Percentiles rank a stretch among this genome's conserved stretches.
Conservation (phyloP, 108 stramenopile species). For the Cylindrotheca closterium region DNA sequence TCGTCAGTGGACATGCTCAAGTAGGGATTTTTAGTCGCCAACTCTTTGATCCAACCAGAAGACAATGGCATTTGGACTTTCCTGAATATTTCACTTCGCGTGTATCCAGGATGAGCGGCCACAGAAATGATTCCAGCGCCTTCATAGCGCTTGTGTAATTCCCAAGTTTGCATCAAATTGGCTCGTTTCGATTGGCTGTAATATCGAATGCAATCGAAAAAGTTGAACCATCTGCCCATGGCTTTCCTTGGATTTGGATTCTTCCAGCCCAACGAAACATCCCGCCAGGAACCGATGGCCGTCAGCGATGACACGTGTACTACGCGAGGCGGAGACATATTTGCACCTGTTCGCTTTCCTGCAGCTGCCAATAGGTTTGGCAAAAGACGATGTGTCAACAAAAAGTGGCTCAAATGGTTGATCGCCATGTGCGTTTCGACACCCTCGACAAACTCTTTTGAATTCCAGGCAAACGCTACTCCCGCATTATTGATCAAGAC, state of each 20-base stretch:
- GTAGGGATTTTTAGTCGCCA: background rate
- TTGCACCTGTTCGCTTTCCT: background rate
- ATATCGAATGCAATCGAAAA: too few species aligned
- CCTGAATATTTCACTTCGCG: conserved; percentile 1
- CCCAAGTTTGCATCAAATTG: conserved; percentile 8
- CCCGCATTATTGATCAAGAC: conserved; percentile 23
- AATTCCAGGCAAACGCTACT: background rate
- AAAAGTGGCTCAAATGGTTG: conserved; percentile 18
- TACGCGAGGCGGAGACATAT: too few species aligned
- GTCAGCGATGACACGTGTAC: conserved; percentile 17
- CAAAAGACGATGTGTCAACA: conserved; percentile 13
- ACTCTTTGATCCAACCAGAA: background rate
- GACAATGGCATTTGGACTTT: too few species aligned
- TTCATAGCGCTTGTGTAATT: conserved; percentile 3
- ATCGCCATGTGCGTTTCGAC: conserved; percentile 13
- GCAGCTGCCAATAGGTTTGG: too few species aligned
- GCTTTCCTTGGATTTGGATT: too few species aligned
- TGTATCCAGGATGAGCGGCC: conserved; percentile 15
- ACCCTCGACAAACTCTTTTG: background rate
- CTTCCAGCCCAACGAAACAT: too few species aligned
- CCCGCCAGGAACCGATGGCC: background rate
- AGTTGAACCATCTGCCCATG: too few species aligned
- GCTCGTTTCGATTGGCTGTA: conserved; percentile 16
- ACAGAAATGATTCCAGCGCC: conserved; percentile 1
- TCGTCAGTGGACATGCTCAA: conserved; percentile 7